Conservation (phyloP, 2,329 filamentous ascomycete genomes). For the Colletotrichum ledebouriae region DNA sequence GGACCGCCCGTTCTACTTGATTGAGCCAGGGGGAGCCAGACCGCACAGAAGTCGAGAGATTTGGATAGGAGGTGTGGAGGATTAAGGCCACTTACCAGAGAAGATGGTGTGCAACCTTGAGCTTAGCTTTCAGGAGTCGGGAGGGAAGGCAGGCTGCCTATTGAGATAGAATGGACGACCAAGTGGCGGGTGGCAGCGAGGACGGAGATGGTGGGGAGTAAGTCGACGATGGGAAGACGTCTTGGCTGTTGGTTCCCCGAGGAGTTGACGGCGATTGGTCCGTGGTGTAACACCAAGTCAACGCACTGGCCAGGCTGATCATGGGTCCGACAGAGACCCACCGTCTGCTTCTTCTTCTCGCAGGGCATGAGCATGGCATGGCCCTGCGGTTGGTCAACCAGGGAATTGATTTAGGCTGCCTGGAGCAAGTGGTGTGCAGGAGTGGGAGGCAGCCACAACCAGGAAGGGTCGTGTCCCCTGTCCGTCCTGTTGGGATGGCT, state of each 20-base stretch:
- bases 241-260: constrained; percentile 28
- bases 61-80: constrained; percentile 3
- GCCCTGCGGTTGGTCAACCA: constrained; percentile 16
- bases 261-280: constrained; percentile 32
- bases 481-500: constrained; percentile 26
- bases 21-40: constrained; percentile 10
- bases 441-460: constrained; percentile 14
- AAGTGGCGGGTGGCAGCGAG: constrained; percentile 11
- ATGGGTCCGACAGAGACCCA: constrained; percentile 39
- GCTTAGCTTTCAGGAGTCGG: constrained; percentile 21
- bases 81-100: neutral
- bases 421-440: constrained; percentile 6
- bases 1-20: neutral
- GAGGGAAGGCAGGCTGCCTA: neutral
- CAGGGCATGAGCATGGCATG: constrained; percentile 32
- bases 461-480: constrained; percentile 16
- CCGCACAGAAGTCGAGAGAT: neutral
- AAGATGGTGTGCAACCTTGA: constrained; percentile 38
- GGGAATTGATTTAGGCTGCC: neutral
- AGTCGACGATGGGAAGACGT: constrained; percentile 11
- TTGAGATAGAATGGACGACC: constrained; percentile 2
- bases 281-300: constrained; percentile 22
- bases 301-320: constrained; percentile 37
- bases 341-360: constrained; percentile 18
- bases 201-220: neutral